Conservation (phyloP, 805 yeast genomes). For the Cyberlindnera maritima region DNA sequence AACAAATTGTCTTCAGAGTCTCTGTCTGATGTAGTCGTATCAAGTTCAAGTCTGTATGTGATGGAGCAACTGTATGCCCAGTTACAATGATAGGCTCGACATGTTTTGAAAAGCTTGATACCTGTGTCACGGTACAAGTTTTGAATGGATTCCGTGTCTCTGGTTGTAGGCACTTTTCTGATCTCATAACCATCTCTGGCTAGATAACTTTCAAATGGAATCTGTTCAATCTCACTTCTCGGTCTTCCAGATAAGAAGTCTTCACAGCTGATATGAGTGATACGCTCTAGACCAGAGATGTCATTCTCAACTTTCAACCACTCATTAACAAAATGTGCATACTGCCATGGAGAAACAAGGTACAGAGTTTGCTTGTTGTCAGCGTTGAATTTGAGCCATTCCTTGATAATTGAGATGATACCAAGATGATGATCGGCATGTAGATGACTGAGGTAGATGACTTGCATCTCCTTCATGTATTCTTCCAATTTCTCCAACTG, state of each 20-base stretch:
- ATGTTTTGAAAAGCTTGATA: constrained; percentile 32
- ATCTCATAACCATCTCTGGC: background rate
- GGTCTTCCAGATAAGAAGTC: constrained; percentile 43
- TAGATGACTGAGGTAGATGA: constrained; percentile 79
- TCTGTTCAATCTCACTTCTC: constrained; percentile 31
- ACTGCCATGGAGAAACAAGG: constrained; percentile 75
- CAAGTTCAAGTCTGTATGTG: constrained; percentile 36
- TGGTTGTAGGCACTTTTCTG: constrained; percentile 2
- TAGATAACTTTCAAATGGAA: constrained; percentile 26
- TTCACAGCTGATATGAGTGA: constrained; percentile 60
- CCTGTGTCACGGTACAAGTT: constrained; percentile 41
- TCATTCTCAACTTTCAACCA: constrained; percentile 53
- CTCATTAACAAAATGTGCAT: constrained; percentile 62
- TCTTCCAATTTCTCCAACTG: constrained; percentile 41
- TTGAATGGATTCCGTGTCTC: constrained; percentile 30
- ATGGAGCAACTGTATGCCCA: constrained; percentile 73
- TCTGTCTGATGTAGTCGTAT: constrained; percentile 6
- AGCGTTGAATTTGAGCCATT: constrained; percentile 54
- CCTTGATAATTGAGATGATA: constrained; percentile 59
- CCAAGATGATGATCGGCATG: constrained; percentile 99
- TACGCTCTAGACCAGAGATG: constrained; percentile 36
- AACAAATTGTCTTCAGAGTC: constrained; percentile 34
- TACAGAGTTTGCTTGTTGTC: constrained; percentile 43
- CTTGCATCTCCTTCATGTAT: constrained; percentile 56
- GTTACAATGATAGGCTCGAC: constrained; percentile 81